These are phyloP conservation scores for Phytophthora boehmeriae DNA, from an alignment of 352 stramenopile genomes.

Conservation along the genomic window DNA sequence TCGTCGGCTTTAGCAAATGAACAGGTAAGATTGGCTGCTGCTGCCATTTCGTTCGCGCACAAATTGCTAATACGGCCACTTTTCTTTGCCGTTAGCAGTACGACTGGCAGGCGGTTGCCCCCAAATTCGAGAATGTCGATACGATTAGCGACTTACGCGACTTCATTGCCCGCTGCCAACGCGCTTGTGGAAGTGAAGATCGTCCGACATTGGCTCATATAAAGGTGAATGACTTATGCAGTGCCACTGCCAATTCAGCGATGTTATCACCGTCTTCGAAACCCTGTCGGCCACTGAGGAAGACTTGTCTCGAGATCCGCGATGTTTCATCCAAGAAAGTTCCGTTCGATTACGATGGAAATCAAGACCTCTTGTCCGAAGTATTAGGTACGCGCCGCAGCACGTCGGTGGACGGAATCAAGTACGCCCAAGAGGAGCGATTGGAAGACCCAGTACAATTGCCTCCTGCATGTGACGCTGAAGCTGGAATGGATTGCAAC, in stretches of 20 bases:
- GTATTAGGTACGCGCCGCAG: conserved; percentile 41
- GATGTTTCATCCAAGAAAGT: conserved; percentile 73
- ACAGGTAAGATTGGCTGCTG: conserved; percentile 53
- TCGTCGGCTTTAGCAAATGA: conserved; percentile 81
- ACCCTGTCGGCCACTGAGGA: conserved; percentile 50
- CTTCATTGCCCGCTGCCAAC: conserved; percentile 62
- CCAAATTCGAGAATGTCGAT: conserved; percentile 74
- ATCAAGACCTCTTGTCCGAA: conserved; percentile 49
- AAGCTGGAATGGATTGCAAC: conserved; percentile 21
- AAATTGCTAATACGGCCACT: background rate
- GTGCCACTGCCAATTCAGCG: conserved; percentile 34
- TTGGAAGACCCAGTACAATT: conserved; percentile 3
- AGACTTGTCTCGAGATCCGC: conserved; percentile 58
- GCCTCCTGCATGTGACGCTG: conserved; percentile 1
- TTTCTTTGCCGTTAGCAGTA: conserved; percentile 49
- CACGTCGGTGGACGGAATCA: background rate
- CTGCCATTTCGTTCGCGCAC: background rate
- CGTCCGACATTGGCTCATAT: conserved; percentile 38
- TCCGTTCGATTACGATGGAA: conserved; percentile 65
- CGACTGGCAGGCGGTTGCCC: conserved; percentile 83
- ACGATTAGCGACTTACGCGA: conserved; percentile 70
- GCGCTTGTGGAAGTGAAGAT: conserved; percentile 12
- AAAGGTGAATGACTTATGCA: conserved; percentile 75
- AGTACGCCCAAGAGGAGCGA: conserved; percentile 10
- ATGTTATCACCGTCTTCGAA: conserved; percentile 52